Evolutionary conservation across 176 grass and related monocot species (phyloP), one percentile per base, ranked within the genome.

Genomic region (Musa itinerans): DNA sequence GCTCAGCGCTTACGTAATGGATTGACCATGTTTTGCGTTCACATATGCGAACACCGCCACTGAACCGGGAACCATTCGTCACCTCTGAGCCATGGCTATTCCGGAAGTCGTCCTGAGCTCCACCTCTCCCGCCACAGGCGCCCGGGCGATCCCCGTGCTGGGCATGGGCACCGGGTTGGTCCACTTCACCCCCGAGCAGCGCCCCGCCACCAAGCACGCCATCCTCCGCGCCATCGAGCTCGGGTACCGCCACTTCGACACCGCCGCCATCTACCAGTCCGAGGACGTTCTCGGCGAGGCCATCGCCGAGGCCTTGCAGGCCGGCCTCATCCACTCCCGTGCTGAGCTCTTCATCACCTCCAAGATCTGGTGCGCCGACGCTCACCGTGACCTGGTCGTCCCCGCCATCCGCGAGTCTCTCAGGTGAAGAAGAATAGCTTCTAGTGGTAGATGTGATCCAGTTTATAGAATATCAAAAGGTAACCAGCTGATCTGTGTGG

Each of bases 191-290:
- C 9, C 76, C 20, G 65, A 67, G 76, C 34, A 43, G 34, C 34
- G 34, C 4, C 34, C 34, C 34, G 76, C 82, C 63, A 26, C 83
- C 17, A 54, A 64, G 54, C 68, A 80, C 65, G 89, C 85, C 71
- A 59, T 59, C 57, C 57, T 59, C 57, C 19, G n/a, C 3, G 57
- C 57, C 57, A 59, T 59, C 57, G 57, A n/a, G 57, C 57, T 59
- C 57, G 57, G 57, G 17, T 85, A 91, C 82, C 82, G 88, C 76
- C 82, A 87, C 81, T 29, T 87, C 59, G 84, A 91, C 82, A 85
- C 85, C 0, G 82, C 85, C 0, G 21, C 81, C 24, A 0, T 87
- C 1, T 91, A 91, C 71, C 20, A 76, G 64, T 81, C 88, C 19
- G 88, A 91, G 85, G 12, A 22, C 1, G 54, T 79, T 2, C 78